Percentiles rank a stretch among this genome's conserved stretches.
Conservation (phyloP, 1,284 basidiomycete genomes). For the Ustanciosporium gigantosporum region DNA sequence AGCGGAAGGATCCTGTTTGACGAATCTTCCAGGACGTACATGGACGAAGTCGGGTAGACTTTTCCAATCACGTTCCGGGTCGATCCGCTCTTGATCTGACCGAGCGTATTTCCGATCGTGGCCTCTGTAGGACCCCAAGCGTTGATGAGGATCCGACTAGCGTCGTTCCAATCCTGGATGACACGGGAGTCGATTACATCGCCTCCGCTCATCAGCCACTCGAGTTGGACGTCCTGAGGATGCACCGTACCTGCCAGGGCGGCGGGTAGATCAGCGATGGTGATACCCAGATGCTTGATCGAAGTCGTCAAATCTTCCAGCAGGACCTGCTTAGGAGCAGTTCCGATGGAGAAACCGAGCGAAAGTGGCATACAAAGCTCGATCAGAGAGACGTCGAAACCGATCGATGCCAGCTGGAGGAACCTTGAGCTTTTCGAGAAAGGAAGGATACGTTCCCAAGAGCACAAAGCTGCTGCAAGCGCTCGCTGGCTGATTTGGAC, state of each 20-base stretch:
- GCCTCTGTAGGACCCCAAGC: constrained; percentile 60
- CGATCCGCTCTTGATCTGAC: constrained; percentile 34
- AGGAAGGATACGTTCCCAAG: constrained; percentile 55
- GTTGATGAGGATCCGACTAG: constrained; percentile 52
- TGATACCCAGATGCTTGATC: constrained; percentile 48
- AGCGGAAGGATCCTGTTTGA: constrained; percentile 20
- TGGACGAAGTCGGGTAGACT: constrained; percentile 43
- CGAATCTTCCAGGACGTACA: constrained; percentile 40
- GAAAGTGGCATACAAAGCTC: constrained; percentile 58
- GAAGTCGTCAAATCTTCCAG: constrained; percentile 51
- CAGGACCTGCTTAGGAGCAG: constrained; percentile 52
- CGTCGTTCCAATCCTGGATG: constrained; percentile 48
- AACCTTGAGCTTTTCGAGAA: constrained; percentile 39
- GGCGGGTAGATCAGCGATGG: constrained; percentile 56
- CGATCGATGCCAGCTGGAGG: constrained; percentile 57
- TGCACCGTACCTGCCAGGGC: constrained; percentile 53
- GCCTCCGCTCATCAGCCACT: constrained; percentile 60
- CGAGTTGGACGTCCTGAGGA: constrained; percentile 45
- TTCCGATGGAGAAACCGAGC: constrained; percentile 52
- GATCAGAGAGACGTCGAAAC: constrained; percentile 58
- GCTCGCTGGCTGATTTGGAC: constrained; percentile 55
- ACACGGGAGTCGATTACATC: constrained; percentile 57
- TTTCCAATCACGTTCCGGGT: constrained; percentile 50
- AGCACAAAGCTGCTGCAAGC: constrained; percentile 49
- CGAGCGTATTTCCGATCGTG: constrained; percentile 59